phyloP scores from a whole-genome alignment of 352 stramenopile genomes.

The Pythium rishiriense region DNA sequence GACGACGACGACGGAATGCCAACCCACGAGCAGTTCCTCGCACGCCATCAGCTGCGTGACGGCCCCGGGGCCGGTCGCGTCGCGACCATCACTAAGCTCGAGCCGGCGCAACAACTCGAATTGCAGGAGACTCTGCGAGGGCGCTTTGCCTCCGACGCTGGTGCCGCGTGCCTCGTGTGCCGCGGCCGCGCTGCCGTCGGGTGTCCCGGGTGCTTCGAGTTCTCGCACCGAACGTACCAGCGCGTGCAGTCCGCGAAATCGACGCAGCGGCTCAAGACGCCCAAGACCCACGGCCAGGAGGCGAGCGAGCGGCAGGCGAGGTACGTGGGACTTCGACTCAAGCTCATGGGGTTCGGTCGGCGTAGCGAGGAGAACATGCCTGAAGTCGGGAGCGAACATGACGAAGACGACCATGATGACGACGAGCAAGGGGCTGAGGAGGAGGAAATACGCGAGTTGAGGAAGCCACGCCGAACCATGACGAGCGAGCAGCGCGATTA shows the following conservation, averaged over 20 bases:
- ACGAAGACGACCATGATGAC: background rate
- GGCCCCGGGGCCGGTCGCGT: background rate
- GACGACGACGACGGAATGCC: constrained; percentile 19
- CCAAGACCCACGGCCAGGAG: constrained; percentile 59
- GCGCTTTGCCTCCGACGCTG: constrained; percentile 26
- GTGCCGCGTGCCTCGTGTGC: constrained; percentile 8
- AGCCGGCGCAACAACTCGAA: constrained; percentile 30
- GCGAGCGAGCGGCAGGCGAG: constrained; percentile 35
- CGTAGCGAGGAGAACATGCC: constrained; percentile 8
- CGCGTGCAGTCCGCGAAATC: constrained; percentile 35
- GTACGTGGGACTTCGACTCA: constrained; percentile 48
- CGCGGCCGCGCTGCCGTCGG: constrained; percentile 47
- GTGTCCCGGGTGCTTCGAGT: constrained; percentile 71
- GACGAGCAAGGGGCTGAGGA: background rate
- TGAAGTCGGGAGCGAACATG: background rate
- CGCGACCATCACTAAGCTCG: constrained; percentile 25
- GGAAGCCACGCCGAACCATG: constrained; percentile 3
- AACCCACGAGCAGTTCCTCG: constrained; percentile 27
- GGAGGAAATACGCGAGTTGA: background rate
- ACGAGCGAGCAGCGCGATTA: constrained; percentile 33
- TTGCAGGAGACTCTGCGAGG: constrained; percentile 37
- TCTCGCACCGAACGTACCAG: constrained; percentile 41
- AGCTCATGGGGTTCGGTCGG: constrained; percentile 39
- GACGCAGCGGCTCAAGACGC: constrained; percentile 49
- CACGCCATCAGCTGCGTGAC: constrained; percentile 23